Conservation (phyloP, 129 eudicot species). For the Centaurea solstitialis region DNA sequence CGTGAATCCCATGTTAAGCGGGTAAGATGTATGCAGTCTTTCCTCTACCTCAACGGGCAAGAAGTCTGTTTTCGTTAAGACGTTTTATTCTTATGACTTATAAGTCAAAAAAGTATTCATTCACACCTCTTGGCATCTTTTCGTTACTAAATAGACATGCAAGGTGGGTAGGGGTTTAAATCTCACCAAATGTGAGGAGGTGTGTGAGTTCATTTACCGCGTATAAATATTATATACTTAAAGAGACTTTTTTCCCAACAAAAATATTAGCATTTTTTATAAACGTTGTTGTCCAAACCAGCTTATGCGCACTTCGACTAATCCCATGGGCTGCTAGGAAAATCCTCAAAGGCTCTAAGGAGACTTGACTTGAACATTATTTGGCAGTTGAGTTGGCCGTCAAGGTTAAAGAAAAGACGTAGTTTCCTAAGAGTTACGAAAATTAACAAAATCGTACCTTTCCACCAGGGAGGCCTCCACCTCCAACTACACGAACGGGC, state of each 20-base stretch:
- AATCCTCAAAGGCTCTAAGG: background rate
- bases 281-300: too few species aligned
- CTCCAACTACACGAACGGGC: constrained; percentile 84
- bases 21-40: background rate
- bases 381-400: background rate
- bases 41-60: background rate
- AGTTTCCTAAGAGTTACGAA: background rate
- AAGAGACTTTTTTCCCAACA: too few species aligned
- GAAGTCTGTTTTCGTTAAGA: background rate
- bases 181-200: too few species aligned
- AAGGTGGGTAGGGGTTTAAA: too few species aligned
- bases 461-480: constrained; percentile 99
- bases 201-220: too few species aligned
- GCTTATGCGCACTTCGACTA: too few species aligned
- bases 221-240: too few species aligned
- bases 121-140: constrained; percentile 11
- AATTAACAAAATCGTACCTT: constrained; percentile 47
- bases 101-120: background rate
- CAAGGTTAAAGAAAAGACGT: background rate
- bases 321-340: too few species aligned
- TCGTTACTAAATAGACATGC: background rate
- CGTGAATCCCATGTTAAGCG: background rate
- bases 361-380: background rate
- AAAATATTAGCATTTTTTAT: too few species aligned
- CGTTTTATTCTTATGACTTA: background rate